phyloP scores from a whole-genome alignment of 176 grass and related monocot genomes.

The Poa pratensis region DNA sequence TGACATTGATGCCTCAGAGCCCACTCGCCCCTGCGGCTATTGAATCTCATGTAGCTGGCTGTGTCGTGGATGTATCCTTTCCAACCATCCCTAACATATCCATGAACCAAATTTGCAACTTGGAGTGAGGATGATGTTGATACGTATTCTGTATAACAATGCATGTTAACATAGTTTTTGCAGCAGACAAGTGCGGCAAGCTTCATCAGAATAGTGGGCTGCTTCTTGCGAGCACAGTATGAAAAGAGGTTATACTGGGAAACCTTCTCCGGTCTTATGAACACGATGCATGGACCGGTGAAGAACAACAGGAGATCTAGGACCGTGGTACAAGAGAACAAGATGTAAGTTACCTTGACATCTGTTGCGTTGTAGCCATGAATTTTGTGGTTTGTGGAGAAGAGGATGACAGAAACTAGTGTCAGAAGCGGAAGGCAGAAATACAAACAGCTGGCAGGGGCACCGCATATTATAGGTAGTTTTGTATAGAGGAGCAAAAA shows the following conservation, averaged over 20 bases:
- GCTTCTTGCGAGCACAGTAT: neutral
- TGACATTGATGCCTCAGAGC: neutral
- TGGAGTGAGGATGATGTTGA: neutral
- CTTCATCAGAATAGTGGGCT: neutral
- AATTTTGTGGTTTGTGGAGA: neutral
- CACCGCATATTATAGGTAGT: neutral
- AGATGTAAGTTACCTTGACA: neutral
- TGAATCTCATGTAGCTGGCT: neutral
- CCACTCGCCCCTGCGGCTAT: neutral
- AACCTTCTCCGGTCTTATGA: neutral
- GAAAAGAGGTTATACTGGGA: neutral
- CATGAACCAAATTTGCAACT: neutral
- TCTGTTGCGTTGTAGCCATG: neutral
- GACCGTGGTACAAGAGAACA: neutral
- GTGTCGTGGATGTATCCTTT: neutral
- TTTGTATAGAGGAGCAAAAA: neutral
- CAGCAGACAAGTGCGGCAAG: neutral
- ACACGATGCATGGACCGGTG: fast-evolving
- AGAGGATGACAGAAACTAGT: neutral
- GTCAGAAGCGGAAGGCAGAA: neutral
- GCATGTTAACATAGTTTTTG: slow-evolving; percentile 1
- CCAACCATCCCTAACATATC: neutral
- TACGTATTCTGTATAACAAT: neutral
- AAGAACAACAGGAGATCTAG: neutral
- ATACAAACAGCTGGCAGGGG: neutral